Conservation (phyloP, 768 basidiomycete species). For the Mycena capillaripes region DNA sequence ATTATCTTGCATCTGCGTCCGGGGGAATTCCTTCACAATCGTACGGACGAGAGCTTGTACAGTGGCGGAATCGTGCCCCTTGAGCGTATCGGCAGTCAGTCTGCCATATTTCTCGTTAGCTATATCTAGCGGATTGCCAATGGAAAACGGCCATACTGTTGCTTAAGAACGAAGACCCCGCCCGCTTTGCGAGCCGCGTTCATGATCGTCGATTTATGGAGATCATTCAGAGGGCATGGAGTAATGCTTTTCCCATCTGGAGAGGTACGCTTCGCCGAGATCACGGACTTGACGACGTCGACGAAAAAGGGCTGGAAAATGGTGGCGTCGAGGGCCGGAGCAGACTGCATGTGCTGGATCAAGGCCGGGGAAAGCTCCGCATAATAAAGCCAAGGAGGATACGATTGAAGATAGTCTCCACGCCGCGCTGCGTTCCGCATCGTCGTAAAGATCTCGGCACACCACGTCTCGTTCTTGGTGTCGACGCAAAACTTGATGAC, state of each 20-base stretch:
- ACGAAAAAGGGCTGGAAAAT: conserved; percentile 27
- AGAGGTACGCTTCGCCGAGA: conserved; percentile 1
- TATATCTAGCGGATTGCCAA: not conserved
- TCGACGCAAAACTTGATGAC: conserved; percentile 32
- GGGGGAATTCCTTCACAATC: conserved; percentile 8
- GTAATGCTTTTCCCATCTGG: conserved; percentile 5
- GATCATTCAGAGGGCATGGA: conserved; percentile 19
- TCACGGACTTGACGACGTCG: conserved; percentile 22
- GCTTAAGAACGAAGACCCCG: conserved; percentile 21
- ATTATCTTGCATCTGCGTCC: not conserved
- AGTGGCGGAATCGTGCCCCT: conserved; percentile 12
- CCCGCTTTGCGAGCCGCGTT: conserved; percentile 21
- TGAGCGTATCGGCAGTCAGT: conserved; percentile 19
- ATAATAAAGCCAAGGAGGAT: conserved; percentile 34
- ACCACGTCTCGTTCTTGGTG: conserved; percentile 1
- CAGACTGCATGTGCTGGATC: not conserved
- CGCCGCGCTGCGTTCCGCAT: conserved; percentile 21
- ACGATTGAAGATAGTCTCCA: not conserved
- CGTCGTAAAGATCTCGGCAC: conserved; percentile 18
- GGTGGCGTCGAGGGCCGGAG: not conserved
- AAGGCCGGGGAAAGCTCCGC: conserved; percentile 18
- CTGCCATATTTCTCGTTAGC: conserved; percentile 15
- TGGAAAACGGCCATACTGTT: not conserved
- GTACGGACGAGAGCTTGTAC: conserved; percentile 12
- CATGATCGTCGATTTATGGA: conserved; percentile 8